phyloP scores from a whole-genome alignment of 108 stramenopile species.

The Licmophora abbreviata region DNA sequence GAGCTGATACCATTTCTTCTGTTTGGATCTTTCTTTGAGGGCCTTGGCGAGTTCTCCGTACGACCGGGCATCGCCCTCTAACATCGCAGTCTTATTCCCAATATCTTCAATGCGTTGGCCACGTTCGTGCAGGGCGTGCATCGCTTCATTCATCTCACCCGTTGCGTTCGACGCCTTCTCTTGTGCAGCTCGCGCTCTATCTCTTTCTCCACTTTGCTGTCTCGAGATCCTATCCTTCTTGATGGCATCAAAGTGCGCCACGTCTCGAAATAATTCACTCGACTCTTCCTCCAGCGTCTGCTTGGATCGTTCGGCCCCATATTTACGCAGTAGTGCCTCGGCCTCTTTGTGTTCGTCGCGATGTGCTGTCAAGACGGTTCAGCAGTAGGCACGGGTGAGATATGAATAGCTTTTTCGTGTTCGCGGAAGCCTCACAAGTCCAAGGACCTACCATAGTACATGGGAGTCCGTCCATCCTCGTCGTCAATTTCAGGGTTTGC shows the following conservation, averaged over 20 bases:
- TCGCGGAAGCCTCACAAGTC: neutral
- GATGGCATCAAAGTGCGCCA: too few relatives aligned
- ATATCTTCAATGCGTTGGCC: conserved; percentile 21
- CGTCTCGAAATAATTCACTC: neutral
- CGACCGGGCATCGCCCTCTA: conserved; percentile 19
- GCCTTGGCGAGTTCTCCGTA: conserved; percentile 24
- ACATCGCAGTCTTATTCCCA: conserved; percentile 11
- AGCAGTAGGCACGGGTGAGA: too few relatives aligned
- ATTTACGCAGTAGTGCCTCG: neutral
- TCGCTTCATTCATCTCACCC: conserved; percentile 14
- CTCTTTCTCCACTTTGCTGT: too few relatives aligned
- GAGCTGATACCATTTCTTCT: too few relatives aligned
- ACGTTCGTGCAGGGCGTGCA: conserved; percentile 22
- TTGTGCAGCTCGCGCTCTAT: conserved; percentile 4
- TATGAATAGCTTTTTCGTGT: too few relatives aligned
- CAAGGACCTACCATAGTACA: conserved; percentile 24
- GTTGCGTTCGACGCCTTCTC: neutral
- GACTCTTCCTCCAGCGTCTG: neutral
- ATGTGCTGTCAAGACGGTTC: neutral
- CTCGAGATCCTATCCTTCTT: too few relatives aligned
- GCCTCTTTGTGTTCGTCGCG: neutral
- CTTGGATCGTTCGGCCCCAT: neutral
- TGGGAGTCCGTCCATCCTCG: conserved; percentile 13
- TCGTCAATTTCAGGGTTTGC: conserved; percentile 12
- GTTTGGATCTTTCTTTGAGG: conserved; percentile 27